Percentiles rank a stretch among this genome's conserved stretches.
Evolutionary conservation across 2,329 filamentous ascomycete genomes (phyloP).

Genomic region (Colletotrichum sidae): DNA sequence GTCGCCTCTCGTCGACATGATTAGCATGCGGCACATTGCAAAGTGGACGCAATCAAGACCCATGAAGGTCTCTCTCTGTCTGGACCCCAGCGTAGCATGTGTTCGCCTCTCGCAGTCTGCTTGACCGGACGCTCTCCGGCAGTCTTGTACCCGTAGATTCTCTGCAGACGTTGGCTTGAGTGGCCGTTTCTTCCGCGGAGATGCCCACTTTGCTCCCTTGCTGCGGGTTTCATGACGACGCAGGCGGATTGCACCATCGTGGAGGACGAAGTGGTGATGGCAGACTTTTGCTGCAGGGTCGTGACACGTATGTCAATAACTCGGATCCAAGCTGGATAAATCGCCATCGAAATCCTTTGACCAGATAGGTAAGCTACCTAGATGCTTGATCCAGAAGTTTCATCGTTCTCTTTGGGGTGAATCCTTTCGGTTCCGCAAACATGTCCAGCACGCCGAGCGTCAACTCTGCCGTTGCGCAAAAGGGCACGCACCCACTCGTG

Average conservation of each 20-base stretch:
- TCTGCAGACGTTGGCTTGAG: no score
- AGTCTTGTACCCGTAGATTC: no score
- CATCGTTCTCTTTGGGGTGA: background rate
- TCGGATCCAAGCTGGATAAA: background rate
- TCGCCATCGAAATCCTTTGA: background rate
- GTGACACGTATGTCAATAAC: background rate
- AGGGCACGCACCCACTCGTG: background rate
- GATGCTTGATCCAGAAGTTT: background rate
- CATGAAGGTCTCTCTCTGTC: background rate
- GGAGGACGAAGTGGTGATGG: conserved; percentile 13
- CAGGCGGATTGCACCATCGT: conserved; percentile 19
- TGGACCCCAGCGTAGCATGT: no score
- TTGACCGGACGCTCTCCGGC: no score
- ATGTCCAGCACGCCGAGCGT: conserved; percentile 19
- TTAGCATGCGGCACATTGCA: no score
- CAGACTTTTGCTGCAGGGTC: background rate
- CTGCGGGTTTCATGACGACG: conserved; percentile 14
- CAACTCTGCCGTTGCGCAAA: conserved; percentile 10
- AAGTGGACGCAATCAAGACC: background rate
- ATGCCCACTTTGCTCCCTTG: background rate
- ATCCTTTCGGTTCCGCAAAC: conserved; percentile 1
- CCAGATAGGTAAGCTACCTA: background rate
- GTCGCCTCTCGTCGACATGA: background rate
- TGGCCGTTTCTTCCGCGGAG: conserved; percentile 8
- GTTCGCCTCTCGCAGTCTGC: no score